These are phyloP conservation scores for Fusarium penzigii DNA, from an alignment of 2,329 filamentous ascomycete genomes.

Conservation along the genomic window DNA sequence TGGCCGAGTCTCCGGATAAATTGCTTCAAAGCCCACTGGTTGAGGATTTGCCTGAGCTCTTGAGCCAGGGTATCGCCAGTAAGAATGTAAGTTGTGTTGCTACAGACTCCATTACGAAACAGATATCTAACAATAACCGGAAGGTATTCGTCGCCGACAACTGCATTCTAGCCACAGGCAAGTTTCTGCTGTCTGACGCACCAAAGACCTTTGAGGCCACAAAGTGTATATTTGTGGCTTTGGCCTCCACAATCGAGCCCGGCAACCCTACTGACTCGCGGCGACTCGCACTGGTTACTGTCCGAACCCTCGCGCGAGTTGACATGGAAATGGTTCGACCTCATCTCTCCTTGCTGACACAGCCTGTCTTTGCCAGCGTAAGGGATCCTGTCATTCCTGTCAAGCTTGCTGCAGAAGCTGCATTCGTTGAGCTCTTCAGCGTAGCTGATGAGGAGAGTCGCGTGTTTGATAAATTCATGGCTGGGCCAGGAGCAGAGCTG, in stretches of 20 bases:
- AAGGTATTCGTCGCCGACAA: slow-evolving; percentile 87
- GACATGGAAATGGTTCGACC: slow-evolving; percentile 80
- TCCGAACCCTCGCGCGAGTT: slow-evolving; percentile 80
- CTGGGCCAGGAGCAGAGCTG: slow-evolving; percentile 65
- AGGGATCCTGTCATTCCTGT: slow-evolving; percentile 91
- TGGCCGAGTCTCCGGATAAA: slow-evolving; percentile 75
- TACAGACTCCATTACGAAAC: not conserved
- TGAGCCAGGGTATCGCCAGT: slow-evolving; percentile 77
- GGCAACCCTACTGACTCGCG: slow-evolving; percentile 81
- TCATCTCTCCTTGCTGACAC: slow-evolving; percentile 77
- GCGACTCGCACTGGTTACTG: slow-evolving; percentile 80
- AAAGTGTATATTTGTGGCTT: slow-evolving; percentile 77
- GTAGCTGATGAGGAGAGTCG: slow-evolving; percentile 84
- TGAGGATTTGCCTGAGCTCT: slow-evolving; percentile 73
- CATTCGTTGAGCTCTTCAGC: slow-evolving; percentile 86
- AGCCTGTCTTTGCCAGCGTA: slow-evolving; percentile 84
- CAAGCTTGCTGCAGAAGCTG: slow-evolving; percentile 91
- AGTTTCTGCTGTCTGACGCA: slow-evolving; percentile 75
- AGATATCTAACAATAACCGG: slow-evolving; percentile 2
- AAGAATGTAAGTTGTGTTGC: slow-evolving; percentile 64
- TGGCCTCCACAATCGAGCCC: slow-evolving; percentile 74
- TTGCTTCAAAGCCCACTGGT: slow-evolving; percentile 66
- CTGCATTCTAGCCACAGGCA: slow-evolving; percentile 84
- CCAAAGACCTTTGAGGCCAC: slow-evolving; percentile 72
- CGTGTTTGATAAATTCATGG: slow-evolving; percentile 90